Evolutionary conservation across 176 grass and related monocot genomes (phyloP), one percentile per base, ranked within the genome.

Genomic region (Dendrocalamus sinicus): DNA sequence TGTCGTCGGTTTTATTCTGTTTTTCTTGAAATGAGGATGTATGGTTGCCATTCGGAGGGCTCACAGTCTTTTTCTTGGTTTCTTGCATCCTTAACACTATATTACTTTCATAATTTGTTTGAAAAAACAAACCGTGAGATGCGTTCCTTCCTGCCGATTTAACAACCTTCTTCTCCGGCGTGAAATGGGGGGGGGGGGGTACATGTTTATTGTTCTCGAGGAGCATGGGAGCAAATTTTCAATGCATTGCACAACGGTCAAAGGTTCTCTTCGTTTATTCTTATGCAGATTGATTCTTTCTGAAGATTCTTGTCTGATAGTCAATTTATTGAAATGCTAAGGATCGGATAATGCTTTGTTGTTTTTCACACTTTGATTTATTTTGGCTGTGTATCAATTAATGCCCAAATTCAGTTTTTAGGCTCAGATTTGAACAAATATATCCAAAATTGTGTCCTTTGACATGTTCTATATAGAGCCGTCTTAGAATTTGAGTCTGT

Each of bases 161-260:
- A 81, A 69, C 61, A 37, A 63, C 85, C 80, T 74, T 69, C 43
- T 79, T 73, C 28, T 74, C 83, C 75, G 89, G 51, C 85, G 81
- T 67, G 74, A 87, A 87, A 80, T 64, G 19, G 3, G 86, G 75
- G 24, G 67, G 43, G 12, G 75, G 79, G 53, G 43, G 14, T 40
- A 26, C 61, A 74, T 51, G 43, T 90, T 75, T 87, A 90, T 62
- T 53, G 51, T 51, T 75, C 61, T 80, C 61, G 75, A 91, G 85
- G 89, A 70, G 89, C 68, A 80, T 84, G 68, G 85, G 69, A 17
- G 9, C 4, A 70, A 91, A 40, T 84, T 87, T 91, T 87, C 69
- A 87, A 84, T 87, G 17, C 80, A 61, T 75, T 53, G 76, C 85
- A 91, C 89, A 91, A 82, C 78, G 66, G 90, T 89, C 82, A 85